Evolutionary conservation across 2,329 filamentous ascomycete genomes (phyloP).

Genomic region (Aspergillus niger): DNA sequence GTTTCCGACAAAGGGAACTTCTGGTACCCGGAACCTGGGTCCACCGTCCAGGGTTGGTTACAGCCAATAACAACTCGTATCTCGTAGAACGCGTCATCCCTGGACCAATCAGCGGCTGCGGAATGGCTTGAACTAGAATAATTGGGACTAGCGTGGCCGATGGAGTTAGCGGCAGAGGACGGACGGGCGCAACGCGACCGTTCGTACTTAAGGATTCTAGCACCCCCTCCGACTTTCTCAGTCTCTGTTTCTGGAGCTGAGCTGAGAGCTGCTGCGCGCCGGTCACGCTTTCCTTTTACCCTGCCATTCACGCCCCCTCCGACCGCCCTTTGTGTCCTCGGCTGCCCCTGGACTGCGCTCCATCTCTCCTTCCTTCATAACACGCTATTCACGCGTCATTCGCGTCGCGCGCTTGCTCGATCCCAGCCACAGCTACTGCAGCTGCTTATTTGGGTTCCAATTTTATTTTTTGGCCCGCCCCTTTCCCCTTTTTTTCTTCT

Average conservation of each 20-base stretch:
- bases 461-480: conserved; percentile 13
- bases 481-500: conserved; percentile 4
- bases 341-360: conserved; percentile 13
- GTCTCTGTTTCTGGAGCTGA: conserved; percentile 41
- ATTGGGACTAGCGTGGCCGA: conserved; percentile 37
- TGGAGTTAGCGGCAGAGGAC: conserved; percentile 41
- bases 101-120: conserved; percentile 33
- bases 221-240: conserved; percentile 43
- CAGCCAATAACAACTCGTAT: conserved; percentile 27
- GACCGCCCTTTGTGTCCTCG: conserved; percentile 20
- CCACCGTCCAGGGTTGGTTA: conserved; percentile 15
- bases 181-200: conserved; percentile 36
- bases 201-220: conserved; percentile 47
- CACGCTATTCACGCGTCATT: conserved; percentile 23
- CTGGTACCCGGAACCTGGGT: conserved; percentile 22
- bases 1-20: conserved; percentile 26
- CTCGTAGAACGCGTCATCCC: conserved; percentile 27
- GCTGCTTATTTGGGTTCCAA: conserved; percentile 15
- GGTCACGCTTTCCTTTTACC: conserved; percentile 25
- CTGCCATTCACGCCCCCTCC: conserved; percentile 14
- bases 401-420: conserved; percentile 25
- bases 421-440: conserved; percentile 24
- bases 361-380: conserved; percentile 9
- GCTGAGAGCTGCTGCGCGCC: conserved; percentile 28
- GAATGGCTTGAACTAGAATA: conserved; percentile 37